These are phyloP conservation scores for Gossypium ekmanianum DNA, from an alignment of 345 rosid species.

Conservation along the genomic window DNA sequence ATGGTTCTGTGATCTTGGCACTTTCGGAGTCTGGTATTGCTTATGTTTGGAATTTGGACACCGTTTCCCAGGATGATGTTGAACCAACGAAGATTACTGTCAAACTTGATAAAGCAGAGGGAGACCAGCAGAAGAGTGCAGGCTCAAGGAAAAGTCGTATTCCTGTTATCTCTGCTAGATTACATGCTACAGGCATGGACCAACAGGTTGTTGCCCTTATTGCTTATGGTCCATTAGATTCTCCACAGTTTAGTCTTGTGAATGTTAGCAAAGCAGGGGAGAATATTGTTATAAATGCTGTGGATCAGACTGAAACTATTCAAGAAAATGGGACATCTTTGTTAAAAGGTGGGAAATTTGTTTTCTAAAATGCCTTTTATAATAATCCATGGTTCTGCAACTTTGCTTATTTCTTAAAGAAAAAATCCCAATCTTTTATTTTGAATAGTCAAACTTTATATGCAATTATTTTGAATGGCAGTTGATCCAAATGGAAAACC, in stretches of 20 bases:
- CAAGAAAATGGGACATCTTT: constrained; percentile 16
- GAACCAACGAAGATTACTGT: constrained; percentile 35
- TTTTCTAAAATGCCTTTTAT: background rate
- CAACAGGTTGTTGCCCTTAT: constrained; percentile 21
- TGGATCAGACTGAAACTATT: constrained; percentile 18
- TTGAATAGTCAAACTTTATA: background rate
- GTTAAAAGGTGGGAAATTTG: constrained; percentile 22
- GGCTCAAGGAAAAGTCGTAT: constrained; percentile 24
- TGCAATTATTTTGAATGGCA: constrained; percentile 8
- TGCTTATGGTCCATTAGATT: constrained; percentile 34
- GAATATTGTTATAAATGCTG: constrained; percentile 27
- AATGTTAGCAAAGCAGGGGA: constrained; percentile 27
- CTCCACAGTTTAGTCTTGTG: constrained; percentile 33
- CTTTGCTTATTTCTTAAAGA: background rate
- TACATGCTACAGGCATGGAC: constrained; percentile 18
- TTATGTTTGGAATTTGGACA: constrained; percentile 34
- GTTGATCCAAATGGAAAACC: constrained; percentile 24
- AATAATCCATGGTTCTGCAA: background rate
- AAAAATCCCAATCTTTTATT: background rate
- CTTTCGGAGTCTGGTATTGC: constrained; percentile 34
- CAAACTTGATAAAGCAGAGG: constrained; percentile 22
- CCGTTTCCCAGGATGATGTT: constrained; percentile 22
- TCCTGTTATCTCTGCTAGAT: constrained; percentile 31
- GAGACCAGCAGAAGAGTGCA: constrained; percentile 19
- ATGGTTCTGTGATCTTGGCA: constrained; percentile 28